phyloP scores from a whole-genome alignment of 2,329 filamentous ascomycete species.

The Fusarium agapanthi region DNA sequence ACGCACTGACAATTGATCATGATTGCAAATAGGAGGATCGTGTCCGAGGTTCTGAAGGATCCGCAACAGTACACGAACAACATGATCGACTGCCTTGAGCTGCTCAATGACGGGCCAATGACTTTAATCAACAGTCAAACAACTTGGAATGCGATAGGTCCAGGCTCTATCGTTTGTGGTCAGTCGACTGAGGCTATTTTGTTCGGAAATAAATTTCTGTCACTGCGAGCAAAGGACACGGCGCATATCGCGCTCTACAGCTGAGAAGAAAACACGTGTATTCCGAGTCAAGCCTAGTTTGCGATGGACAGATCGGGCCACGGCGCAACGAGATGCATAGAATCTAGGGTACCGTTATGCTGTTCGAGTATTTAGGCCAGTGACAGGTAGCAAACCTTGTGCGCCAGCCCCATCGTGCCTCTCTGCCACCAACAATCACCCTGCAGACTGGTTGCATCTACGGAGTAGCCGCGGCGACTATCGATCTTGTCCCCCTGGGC shows the following conservation, averaged over 20 bases:
- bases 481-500: slow-evolving; percentile 20
- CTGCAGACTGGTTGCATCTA: slow-evolving; percentile 22
- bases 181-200: not conserved
- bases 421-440: slow-evolving; percentile 14
- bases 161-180: not conserved
- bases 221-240: not conserved
- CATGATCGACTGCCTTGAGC: not conserved
- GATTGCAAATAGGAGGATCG: not conserved
- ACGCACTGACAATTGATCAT: not conserved
- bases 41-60: not conserved
- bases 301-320: not conserved
- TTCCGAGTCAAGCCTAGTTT: not conserved
- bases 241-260: not conserved
- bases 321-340: not conserved
- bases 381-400: slow-evolving; percentile 3
- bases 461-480: slow-evolving; percentile 25
- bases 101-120: slow-evolving; percentile 18
- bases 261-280: not conserved
- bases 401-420: slow-evolving; percentile 4
- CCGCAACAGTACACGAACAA: not conserved
- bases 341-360: not conserved
- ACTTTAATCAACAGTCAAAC: not conserved
- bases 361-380: not conserved
- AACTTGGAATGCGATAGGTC: not conserved
- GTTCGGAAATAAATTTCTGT: not conserved